Evolutionary conservation across 495 filamentous ascomycete species (phyloP), one percentile per base, ranked within the genome.

Genomic region (Cladorrhinum samala): DNA sequence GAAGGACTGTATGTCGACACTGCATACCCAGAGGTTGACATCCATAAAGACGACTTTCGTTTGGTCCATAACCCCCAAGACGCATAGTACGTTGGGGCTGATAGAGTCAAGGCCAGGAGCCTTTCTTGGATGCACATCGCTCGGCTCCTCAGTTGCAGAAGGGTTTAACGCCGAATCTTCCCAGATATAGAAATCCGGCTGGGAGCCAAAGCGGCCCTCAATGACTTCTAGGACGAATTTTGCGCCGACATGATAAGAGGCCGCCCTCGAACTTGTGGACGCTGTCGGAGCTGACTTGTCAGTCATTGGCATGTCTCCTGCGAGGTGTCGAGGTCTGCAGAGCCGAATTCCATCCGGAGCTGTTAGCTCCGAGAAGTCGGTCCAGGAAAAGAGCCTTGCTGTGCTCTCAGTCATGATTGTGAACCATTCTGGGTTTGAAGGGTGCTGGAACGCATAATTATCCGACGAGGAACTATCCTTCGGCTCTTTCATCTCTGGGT

Each of bases 1-100:
- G n/a, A n/a, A n/a, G n/a, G 48, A 47, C 6, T 57, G 43, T 7
- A 67, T 43, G 6, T 63, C 49, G 0, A 55, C 36, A 40, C 50
- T 68, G 54, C 62, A 68, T 3, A 68, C 30, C 65, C 65, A 68
- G 2, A 61, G 54, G 19, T 63, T 51, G 40, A 46, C 37, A 20
- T 68, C 60, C 2, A 65, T 38, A 38, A 68, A 63, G 17, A 65
- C 9, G 6, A 68, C 16, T 1, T 57, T 67, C 8, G 62, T 57
- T 9, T 25, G 7, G 1, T 36, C 51, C 1, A 30, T 11, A 0
- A 55, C 11, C 4, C 64, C 52, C 9, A 65, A n/a, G 2, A 65
- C 30, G 1, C 48, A 9, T 3, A 45, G 21, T 7, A 58, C 47
- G 4, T 23, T 23, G 4, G 49, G 41, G 2, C 25, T 27, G 20